Percentiles rank a stretch among this genome's conserved stretches.
Evolutionary conservation across 345 rosid genomes (phyloP).

Genomic region (Citrus australasica): DNA sequence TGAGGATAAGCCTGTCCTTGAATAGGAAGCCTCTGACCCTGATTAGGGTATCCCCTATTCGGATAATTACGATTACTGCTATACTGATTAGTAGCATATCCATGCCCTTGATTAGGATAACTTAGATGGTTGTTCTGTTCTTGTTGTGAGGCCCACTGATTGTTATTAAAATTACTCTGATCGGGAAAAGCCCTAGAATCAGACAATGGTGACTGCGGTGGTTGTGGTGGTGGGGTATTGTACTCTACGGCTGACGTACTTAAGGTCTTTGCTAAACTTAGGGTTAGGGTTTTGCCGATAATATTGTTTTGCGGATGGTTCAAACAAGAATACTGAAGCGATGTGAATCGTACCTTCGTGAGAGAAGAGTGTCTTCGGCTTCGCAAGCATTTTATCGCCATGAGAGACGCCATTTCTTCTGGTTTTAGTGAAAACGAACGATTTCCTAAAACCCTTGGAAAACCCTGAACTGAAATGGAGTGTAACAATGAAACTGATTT

Average conservation of each 20-base stretch:
- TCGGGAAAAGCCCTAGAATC: slow-evolving; percentile 30
- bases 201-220: slow-evolving; percentile 23
- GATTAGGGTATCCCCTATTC: slow-evolving; percentile 18
- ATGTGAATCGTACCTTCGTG: slow-evolving; percentile 28
- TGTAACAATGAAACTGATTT: neutral
- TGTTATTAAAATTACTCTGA: slow-evolving; percentile 9
- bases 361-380: slow-evolving; percentile 26
- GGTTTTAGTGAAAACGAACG: neutral
- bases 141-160: slow-evolving; percentile 31
- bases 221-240: slow-evolving; percentile 27
- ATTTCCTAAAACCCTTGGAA: slow-evolving; percentile 19
- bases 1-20: slow-evolving; percentile 22
- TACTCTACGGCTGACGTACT: slow-evolving; percentile 42
- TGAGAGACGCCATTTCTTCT: slow-evolving; percentile 38
- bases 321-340: slow-evolving; percentile 17
- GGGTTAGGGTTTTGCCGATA: slow-evolving; percentile 8
- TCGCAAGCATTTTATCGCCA: slow-evolving; percentile 38
- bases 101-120: slow-evolving; percentile 6
- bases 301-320: neutral
- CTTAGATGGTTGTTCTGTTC: slow-evolving; percentile 17
- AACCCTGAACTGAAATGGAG: slow-evolving; percentile 7
- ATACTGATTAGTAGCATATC: slow-evolving; percentile 16
- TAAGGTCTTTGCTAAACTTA: slow-evolving; percentile 23
- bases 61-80: slow-evolving; percentile 19
- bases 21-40: slow-evolving; percentile 22